These are phyloP conservation scores for Angomonas desouzai DNA, from an alignment of 208 protist species.

Conservation along the genomic window DNA sequence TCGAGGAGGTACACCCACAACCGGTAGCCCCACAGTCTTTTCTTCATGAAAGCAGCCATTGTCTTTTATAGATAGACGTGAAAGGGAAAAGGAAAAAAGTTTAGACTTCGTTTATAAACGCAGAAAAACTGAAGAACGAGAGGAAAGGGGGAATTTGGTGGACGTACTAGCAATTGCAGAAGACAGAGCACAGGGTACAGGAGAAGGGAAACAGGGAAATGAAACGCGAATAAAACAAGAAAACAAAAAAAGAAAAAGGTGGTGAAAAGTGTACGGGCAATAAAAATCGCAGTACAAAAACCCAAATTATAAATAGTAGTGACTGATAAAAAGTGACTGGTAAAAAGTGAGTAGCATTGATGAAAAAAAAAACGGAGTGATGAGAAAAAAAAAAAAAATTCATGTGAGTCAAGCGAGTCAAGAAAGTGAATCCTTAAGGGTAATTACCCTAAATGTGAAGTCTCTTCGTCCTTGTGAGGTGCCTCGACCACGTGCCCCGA, in stretches of 20 bases:
- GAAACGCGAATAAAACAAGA: conserved; percentile 9
- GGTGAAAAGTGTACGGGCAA: not conserved
- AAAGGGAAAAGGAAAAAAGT: conserved; percentile 1
- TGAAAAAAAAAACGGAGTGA: too few relatives aligned
- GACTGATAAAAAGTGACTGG: too few relatives aligned
- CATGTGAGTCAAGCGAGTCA: too few relatives aligned
- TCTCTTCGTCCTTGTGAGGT: too few relatives aligned
- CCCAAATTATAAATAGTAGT: too few relatives aligned
- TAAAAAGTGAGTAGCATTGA: too few relatives aligned
- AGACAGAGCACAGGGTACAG: not conserved
- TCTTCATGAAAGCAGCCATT: not conserved
- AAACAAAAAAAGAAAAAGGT: conserved; percentile 7
- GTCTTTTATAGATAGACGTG: not conserved
- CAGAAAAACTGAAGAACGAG: not conserved
- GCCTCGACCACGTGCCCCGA: too few relatives aligned
- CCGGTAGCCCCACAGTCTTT: not conserved
- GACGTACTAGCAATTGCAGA: not conserved
- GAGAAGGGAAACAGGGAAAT: conserved; percentile 19
- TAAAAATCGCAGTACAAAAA: not conserved
- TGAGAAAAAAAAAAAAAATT: too few relatives aligned
- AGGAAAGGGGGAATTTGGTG: not conserved
- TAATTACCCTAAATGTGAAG: too few relatives aligned
- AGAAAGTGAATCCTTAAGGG: too few relatives aligned
- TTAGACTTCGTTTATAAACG: too few relatives aligned
- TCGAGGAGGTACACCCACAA: not conserved